Percentiles rank a stretch among this genome's conserved stretches.
Evolutionary conservation across 371 early-diverging fungal genomes (phyloP).

Genomic region (Gilbertella persicaria): DNA sequence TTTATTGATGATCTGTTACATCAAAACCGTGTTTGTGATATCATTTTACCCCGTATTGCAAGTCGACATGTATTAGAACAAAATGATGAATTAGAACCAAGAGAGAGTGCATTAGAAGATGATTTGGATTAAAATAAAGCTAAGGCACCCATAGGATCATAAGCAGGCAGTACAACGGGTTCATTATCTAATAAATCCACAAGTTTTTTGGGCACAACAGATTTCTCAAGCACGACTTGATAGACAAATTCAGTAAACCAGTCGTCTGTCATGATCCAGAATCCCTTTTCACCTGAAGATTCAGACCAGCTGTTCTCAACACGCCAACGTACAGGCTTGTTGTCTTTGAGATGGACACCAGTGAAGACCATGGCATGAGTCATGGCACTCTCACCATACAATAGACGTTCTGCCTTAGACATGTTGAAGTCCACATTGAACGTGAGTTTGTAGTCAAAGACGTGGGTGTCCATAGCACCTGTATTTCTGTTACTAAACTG

Average conservation of each 20-base stretch:
- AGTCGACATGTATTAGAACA: slow-evolving; percentile 86
- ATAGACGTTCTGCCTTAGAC: slow-evolving; percentile 72
- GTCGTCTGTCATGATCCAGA: slow-evolving; percentile 76
- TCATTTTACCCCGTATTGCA: slow-evolving; percentile 83
- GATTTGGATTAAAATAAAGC: slow-evolving; percentile 63
- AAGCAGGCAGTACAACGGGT: slow-evolving; percentile 73
- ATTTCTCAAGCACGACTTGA: slow-evolving; percentile 76
- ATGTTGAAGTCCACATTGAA: slow-evolving; percentile 66
- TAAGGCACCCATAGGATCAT: slow-evolving; percentile 72
- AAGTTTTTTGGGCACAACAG: slow-evolving; percentile 58
- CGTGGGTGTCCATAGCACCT: slow-evolving; percentile 68
- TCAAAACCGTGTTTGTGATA: slow-evolving; percentile 84
- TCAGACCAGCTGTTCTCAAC: slow-evolving; percentile 80
- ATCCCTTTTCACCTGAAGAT: slow-evolving; percentile 72
- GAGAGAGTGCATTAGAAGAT: slow-evolving; percentile 80
- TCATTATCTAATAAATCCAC: slow-evolving; percentile 63
- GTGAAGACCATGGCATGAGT: slow-evolving; percentile 88
- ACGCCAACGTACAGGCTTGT: slow-evolving; percentile 72
- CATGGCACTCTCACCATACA: slow-evolving; percentile 77
- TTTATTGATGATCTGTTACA: slow-evolving; percentile 85
- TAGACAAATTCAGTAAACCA: slow-evolving; percentile 85
- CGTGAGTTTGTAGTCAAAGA: slow-evolving; percentile 69
- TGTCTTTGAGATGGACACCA: slow-evolving; percentile 74
- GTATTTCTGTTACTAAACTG: slow-evolving; percentile 44
- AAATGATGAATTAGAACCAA: slow-evolving; percentile 79